Evolutionary conservation across 1,139 yeast species (phyloP).

Genomic region (Protomyces inundatus): DNA sequence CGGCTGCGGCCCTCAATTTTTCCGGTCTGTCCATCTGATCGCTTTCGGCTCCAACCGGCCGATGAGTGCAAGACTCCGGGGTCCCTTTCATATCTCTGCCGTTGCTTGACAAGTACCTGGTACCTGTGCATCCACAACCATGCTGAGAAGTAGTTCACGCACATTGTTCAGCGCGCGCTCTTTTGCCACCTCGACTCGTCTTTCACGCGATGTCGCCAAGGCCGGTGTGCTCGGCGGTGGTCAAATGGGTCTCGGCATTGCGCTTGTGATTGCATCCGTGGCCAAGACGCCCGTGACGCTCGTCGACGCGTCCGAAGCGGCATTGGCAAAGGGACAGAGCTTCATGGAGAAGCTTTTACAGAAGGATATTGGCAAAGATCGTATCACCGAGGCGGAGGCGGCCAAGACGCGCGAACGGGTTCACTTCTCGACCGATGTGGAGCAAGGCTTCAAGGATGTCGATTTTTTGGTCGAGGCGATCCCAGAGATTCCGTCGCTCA

Average conservation of each 20-base stretch:
- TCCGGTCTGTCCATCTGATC: no score
- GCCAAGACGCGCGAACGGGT: conserved; percentile 37
- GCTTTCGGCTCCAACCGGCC: no score
- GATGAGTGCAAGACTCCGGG: no score
- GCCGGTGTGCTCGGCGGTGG: conserved; percentile 25
- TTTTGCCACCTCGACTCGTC: background rate
- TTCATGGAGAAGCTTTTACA: conserved; percentile 41
- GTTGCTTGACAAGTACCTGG: no score
- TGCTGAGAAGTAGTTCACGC: background rate
- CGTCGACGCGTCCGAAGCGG: conserved; percentile 39
- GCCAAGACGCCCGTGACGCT: conserved; percentile 42
- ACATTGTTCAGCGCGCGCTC: background rate
- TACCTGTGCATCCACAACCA: background rate
- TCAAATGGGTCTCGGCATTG: conserved; percentile 43
- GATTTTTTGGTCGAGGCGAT: conserved; percentile 46
- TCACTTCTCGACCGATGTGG: conserved; percentile 35
- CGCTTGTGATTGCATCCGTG: conserved; percentile 44
- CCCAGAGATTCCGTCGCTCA: conserved; percentile 43
- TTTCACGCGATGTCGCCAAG: conserved; percentile 8
- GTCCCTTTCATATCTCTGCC: no score
- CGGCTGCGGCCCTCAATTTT: no score
- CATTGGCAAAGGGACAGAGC: conserved; percentile 38
- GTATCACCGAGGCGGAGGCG: conserved; percentile 39
- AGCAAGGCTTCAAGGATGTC: conserved; percentile 33
- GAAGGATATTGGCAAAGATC: conserved; percentile 41